These are phyloP conservation scores for Erigeron philadelphicus DNA, from an alignment of 140 eudicot species.

Conservation along the genomic window DNA sequence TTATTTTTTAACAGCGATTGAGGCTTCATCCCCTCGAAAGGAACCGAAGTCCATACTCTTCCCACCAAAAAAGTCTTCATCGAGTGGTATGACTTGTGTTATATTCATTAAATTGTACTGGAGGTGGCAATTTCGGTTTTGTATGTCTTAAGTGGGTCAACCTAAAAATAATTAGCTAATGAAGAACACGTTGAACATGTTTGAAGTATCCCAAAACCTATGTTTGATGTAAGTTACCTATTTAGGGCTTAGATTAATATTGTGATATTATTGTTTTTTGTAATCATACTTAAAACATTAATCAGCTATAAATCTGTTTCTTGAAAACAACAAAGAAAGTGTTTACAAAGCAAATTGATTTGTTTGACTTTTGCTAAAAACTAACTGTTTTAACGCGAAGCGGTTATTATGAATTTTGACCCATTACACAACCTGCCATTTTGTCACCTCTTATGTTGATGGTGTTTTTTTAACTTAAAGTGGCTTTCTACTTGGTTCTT, in stretches of 20 bases:
- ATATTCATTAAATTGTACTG: background rate
- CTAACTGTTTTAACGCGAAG: background rate
- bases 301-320: background rate
- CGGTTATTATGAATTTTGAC: slow-evolving; percentile 4
- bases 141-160: background rate
- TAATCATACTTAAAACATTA: background rate
- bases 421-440: background rate
- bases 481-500: slow-evolving; percentile 19
- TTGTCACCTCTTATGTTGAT: slow-evolving; percentile 1
- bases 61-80: slow-evolving; percentile 39
- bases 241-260: background rate
- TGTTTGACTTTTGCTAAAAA: slow-evolving; percentile 13
- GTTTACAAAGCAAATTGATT: background rate
- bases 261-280: background rate
- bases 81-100: slow-evolving; percentile 43
- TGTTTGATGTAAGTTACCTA: background rate
- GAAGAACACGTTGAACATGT: background rate
- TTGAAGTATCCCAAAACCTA: background rate
- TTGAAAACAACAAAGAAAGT: background rate
- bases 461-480: slow-evolving; percentile 2
- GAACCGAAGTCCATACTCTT: slow-evolving; percentile 68
- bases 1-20: slow-evolving; percentile 52
- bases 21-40: slow-evolving; percentile 84
- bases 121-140: slow-evolving; percentile 1
- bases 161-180: background rate